Conservation (phyloP, 2,329 filamentous ascomycete genomes). For the Fusarium ramigenum region DNA sequence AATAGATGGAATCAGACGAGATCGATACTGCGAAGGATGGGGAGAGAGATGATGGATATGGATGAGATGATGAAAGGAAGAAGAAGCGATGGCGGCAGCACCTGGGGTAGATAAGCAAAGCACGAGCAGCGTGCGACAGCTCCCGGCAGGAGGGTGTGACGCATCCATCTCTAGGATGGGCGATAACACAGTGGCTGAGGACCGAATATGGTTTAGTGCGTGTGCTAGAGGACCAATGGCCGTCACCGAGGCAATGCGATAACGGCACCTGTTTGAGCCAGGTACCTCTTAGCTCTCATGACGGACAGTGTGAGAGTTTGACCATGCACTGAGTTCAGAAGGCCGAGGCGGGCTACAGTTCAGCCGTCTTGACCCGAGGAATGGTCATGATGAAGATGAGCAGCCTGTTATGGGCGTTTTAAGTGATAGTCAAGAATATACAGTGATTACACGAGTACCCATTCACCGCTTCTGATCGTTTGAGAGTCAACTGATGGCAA, state of each 20-base stretch:
- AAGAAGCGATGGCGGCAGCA: constrained; percentile 41
- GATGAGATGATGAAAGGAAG: constrained; percentile 43
- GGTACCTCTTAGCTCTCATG: constrained; percentile 42
- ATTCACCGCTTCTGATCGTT: constrained; percentile 17
- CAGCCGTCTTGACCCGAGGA: constrained; percentile 17
- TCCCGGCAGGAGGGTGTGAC: constrained; percentile 45
- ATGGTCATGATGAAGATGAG: constrained; percentile 12
- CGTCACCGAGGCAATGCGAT: constrained; percentile 49
- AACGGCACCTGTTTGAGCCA: constrained; percentile 38
- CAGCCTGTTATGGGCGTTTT: neutral
- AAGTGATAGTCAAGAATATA: neutral
- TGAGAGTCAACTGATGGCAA: constrained; percentile 3
- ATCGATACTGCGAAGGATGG: constrained; percentile 42
- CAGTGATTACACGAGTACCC: neutral
- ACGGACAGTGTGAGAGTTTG: constrained; percentile 29
- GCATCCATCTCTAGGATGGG: constrained; percentile 46
- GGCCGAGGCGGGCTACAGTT: constrained; percentile 26
- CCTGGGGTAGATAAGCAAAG: constrained; percentile 47
- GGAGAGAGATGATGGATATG: constrained; percentile 37
- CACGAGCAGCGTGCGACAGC: constrained; percentile 42
- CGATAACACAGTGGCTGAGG: constrained; percentile 47
- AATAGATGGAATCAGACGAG: constrained; percentile 36
- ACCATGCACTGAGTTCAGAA: constrained; percentile 21
- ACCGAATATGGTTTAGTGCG: constrained; percentile 34
- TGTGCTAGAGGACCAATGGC: constrained; percentile 32